Base-by-base conservation (phyloP, 768 basidiomycete species). In the Termitomyces eurrhizus region DNA sequence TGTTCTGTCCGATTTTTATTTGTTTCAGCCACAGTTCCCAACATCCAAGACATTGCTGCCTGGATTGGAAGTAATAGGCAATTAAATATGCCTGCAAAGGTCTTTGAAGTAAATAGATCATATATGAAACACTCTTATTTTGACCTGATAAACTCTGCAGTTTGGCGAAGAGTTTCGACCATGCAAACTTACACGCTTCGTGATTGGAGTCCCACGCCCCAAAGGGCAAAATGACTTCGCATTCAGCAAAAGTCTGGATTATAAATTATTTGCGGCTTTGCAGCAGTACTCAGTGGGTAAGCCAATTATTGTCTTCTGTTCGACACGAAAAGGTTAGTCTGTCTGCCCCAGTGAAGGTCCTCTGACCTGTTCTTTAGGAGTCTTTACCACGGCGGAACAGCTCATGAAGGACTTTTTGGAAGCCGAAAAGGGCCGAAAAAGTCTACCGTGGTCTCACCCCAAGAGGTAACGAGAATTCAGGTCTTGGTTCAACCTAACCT, bases 141-240 rank as follows among this genome's bases (percentile, higher is more conserved):
- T 14, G 45, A 59, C 14, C 39, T 21, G 29, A 48, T 48, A 1
- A 44, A 21, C 9, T 45, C 61, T 35, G 51, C 60, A 97, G 93
- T 98, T 99, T 63, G 94, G 92, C 11, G 94, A 98, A 68, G 89
- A 92, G 57, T 98, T 86, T 68, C 81, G 96, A 32, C 94, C 96
- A 2, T 95, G 94, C 74, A 86, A 85, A 67, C 79, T 96, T 7
- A 83, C 78, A 3, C 82, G 87, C 55, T 77, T 84, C 65, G 90
- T 97, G 11, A 82, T 92, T 64, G 88, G 89, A 2, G 83, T 91
- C 62, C 78, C 81, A 24, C 83, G 86, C 44, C 71, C 77, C 44
- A 85, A 79, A 63, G 78, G 79, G 51, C 80, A 84, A 56, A 96
- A 95, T 66, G 92, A 93, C 63, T 95, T 93, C 68, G 80, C 80